Conservation (phyloP, 192 early-diverging fungal species). For the Phycomyces blakesleeanus region DNA sequence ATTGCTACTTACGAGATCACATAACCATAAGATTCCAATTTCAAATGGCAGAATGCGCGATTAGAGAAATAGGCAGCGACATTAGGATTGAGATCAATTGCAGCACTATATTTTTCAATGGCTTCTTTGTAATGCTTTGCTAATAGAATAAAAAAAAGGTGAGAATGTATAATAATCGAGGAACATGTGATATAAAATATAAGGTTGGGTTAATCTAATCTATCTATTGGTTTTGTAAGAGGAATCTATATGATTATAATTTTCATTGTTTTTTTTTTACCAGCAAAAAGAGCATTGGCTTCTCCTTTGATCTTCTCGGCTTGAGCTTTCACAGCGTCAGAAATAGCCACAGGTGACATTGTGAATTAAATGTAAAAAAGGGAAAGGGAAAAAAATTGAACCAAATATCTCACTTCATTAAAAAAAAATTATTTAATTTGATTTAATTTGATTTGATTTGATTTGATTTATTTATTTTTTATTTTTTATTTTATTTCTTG, state of each 20-base stretch:
- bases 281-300: conserved; percentile 69
- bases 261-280: conserved; percentile 11
- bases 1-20: conserved; percentile 49
- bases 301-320: conserved; percentile 60
- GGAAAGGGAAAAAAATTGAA: no score
- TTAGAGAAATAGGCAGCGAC: conserved; percentile 89
- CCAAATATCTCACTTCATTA: no score
- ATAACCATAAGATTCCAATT: conserved; percentile 82
- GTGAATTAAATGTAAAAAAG: no score
- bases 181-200: no score
- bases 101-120: conserved; percentile 87
- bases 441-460: no score
- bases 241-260: neutral
- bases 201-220: no score
- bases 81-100: conserved; percentile 80
- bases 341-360: neutral
- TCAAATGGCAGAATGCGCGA: conserved; percentile 84
- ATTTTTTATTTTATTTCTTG: no score
- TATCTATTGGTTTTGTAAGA: no score
- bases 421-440: no score
- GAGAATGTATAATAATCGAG: no score
- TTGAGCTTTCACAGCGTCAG: conserved; percentile 15
- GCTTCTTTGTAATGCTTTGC: conserved; percentile 77
- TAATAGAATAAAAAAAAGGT: no score
- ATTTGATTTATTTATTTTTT: no score